Evolutionary conservation across 106 monocot genomes (phyloP).

Genomic region (Hemerocallis citrina): DNA sequence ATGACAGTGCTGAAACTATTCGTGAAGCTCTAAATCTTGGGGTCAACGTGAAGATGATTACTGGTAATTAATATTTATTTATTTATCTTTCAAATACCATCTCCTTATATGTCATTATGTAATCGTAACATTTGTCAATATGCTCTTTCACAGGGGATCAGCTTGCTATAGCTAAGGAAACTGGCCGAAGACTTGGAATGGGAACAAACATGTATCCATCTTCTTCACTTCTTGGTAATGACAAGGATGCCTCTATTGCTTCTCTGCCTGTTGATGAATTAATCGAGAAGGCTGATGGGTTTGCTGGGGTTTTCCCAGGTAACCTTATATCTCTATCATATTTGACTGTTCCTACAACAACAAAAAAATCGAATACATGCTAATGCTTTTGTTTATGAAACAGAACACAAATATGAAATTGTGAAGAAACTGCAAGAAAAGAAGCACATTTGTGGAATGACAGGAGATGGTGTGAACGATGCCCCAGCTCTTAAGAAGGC

Average conservation of each 20-base stretch:
- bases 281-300: conserved; percentile 4
- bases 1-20: conserved; percentile 83
- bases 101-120: too few species aligned
- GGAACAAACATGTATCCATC: conserved; percentile 68
- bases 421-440: conserved; percentile 9
- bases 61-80: conserved; percentile 26
- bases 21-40: conserved; percentile 76
- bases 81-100: too few species aligned
- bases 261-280: conserved; percentile 3
- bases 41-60: conserved; percentile 91
- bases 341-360: too few species aligned
- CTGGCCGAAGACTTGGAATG: conserved; percentile 54
- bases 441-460: conserved; percentile 17
- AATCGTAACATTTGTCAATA: background rate
- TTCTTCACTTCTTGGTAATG: too few species aligned
- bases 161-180: conserved; percentile 60
- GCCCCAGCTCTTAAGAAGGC: conserved; percentile 15
- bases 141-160: conserved; percentile 41
- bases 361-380: background rate
- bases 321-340: background rate
- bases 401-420: conserved; percentile 21
- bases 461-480: conserved; percentile 21
- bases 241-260: background rate
- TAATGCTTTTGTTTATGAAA: background rate
- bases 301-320: conserved; percentile 1